These are phyloP conservation scores for Singerocomus rubriflavus DNA, from an alignment of 1,284 basidiomycete genomes.

Conservation along the genomic window DNA sequence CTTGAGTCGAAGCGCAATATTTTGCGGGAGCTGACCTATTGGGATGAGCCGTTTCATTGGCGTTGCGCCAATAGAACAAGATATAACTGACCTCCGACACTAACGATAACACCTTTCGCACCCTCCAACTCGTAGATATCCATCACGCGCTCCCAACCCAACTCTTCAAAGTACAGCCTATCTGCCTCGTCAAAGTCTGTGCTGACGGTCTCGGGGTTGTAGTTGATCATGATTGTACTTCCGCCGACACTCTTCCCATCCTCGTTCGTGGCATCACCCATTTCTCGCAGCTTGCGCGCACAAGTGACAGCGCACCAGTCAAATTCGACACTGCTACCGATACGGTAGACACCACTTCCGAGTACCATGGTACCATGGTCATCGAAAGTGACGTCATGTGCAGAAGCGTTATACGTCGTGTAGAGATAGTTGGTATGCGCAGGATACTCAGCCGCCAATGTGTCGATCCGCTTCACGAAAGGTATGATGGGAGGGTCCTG, in stretches of 20 bases:
- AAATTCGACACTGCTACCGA: constrained; percentile 98
- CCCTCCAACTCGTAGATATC: constrained; percentile 98
- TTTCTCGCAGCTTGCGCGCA: constrained; percentile 85
- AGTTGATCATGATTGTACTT: constrained; percentile 97
- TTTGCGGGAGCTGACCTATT: constrained; percentile 93
- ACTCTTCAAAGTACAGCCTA: constrained; percentile 97
- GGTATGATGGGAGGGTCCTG: constrained; percentile 76
- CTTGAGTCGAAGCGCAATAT: constrained; percentile 96
- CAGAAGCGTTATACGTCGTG: constrained; percentile 97
- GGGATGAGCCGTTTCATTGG: not conserved
- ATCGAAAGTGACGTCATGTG: constrained; percentile 95
- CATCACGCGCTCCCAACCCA: constrained; percentile 98
- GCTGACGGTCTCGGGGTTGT: constrained; percentile 99
- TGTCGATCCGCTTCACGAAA: constrained; percentile 99
- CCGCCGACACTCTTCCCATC: constrained; percentile 23
- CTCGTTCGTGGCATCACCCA: constrained; percentile 63
- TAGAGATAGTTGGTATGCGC: constrained; percentile 99
- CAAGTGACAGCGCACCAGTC: constrained; percentile 99
- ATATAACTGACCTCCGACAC: constrained; percentile 78
- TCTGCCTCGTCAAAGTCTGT: constrained; percentile 99
- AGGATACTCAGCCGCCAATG: constrained; percentile 97
- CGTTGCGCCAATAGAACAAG: not conserved
- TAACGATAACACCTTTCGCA: constrained; percentile 92
- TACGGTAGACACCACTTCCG: constrained; percentile 98
- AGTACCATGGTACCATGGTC: constrained; percentile 99